Base-by-base conservation (phyloP, 164 flowering plant species). In the Kingdonia uniflora region DNA sequence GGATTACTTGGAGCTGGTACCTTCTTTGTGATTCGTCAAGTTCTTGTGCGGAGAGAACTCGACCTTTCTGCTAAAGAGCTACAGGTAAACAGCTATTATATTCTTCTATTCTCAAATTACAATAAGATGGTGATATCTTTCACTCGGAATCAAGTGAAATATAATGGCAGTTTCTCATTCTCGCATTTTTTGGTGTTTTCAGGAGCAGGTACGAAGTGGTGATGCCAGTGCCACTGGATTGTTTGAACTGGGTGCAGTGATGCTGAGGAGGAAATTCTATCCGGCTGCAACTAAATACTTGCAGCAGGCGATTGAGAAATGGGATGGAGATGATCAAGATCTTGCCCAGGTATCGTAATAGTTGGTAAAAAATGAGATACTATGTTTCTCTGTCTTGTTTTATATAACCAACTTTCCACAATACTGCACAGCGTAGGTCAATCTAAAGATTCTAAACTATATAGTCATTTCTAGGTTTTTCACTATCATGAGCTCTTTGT, bases 161-260 rank as follows among this genome's bases (percentile, higher is more conserved):
- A 10, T 14, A 11, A 44, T 16, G 10, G 21, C 15, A 44, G 14
- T 47, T 47, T 47, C 1, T 20, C 21, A 44, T 24, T 42, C 17
- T 55, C 12, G n/a, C n/a, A n/a, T n/a, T 19, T 52, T 54, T 10
- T 64, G 14, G 29, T 17, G 44, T 50, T 61, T 52, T 62, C 68
- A 90, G 97, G 97, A 91, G 69, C 96, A 87, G 65, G 95, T 91
- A 48, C 71, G 97, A 68, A 91, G 97, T 70, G 97, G 97, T 57
- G 96, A 83, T 75, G 92, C 89, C n/a, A 78, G 69, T 72, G 91
- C 95, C 35, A 83, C 89, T 3, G 97, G 65, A 63, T 59, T 67
- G 11, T 91, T 91, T 75, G 97, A 91, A 72, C 92, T 91, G 47
- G 97, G 97, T 58, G 97, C 97, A 8, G 97, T 91, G 52, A 91